phyloP scores from a whole-genome alignment of 192 early-diverging fungal genomes.

The Martensiomyces pterosporus region DNA sequence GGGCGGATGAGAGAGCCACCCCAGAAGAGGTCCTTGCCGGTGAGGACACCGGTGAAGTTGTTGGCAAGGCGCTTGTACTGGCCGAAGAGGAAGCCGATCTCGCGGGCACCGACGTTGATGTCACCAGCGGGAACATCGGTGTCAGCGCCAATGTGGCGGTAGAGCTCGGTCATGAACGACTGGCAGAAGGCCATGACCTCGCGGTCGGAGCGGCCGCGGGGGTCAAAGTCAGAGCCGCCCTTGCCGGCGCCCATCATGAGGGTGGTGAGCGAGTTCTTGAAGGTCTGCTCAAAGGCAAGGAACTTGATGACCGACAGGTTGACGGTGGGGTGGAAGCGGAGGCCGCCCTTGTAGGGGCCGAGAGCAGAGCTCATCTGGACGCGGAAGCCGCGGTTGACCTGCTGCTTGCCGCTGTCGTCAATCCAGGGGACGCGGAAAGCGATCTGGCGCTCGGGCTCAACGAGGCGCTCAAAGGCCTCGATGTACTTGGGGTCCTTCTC shows the following conservation, averaged over 20 bases:
- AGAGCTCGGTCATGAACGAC: conserved; percentile 54
- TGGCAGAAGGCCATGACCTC: conserved; percentile 56
- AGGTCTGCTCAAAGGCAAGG: conserved; percentile 56
- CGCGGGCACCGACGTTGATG: conserved; percentile 52
- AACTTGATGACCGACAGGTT: conserved; percentile 56
- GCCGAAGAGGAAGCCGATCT: conserved; percentile 54
- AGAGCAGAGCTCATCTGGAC: conserved; percentile 57
- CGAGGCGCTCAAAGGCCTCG: conserved; percentile 47
- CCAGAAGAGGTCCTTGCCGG: conserved; percentile 53
- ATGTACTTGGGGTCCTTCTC: conserved; percentile 47
- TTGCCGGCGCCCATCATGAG: conserved; percentile 55
- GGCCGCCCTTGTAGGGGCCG: conserved; percentile 57
- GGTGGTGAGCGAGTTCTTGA: conserved; percentile 57
- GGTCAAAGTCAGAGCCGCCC: conserved; percentile 54
- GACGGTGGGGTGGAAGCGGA: conserved; percentile 56
- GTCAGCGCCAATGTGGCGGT: conserved; percentile 55
- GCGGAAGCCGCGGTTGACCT: conserved; percentile 55
- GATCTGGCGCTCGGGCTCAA: conserved; percentile 54
- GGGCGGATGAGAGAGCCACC: conserved; percentile 55
- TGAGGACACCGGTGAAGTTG: conserved; percentile 51
- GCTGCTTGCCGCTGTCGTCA: conserved; percentile 50
- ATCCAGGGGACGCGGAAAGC: conserved; percentile 54
- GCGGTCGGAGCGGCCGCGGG: conserved; percentile 49
- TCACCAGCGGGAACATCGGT: conserved; percentile 54
- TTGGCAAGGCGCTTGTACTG: conserved; percentile 55